These are phyloP conservation scores for Phytophthora chlamydospora DNA, from an alignment of 352 stramenopile genomes.

Conservation along the genomic window DNA sequence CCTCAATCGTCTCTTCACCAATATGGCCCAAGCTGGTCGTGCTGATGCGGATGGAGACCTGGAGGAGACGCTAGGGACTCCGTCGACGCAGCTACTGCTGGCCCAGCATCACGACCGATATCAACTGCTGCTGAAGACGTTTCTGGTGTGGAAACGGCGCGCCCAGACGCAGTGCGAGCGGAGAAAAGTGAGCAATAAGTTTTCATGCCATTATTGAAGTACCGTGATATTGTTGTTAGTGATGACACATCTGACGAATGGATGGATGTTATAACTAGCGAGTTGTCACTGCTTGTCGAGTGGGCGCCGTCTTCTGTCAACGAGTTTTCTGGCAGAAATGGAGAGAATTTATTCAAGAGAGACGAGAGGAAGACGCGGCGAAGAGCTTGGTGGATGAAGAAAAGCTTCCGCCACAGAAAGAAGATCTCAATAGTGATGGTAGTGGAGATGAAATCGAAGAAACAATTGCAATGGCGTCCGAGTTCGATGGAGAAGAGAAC, in stretches of 20 bases:
- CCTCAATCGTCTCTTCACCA: not conserved
- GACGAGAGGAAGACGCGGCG: conserved; percentile 1
- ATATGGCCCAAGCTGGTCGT: not conserved
- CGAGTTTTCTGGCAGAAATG: conserved; percentile 46
- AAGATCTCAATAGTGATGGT: not conserved
- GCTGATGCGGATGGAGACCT: not conserved
- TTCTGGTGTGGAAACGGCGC: conserved; percentile 38
- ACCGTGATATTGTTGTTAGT: not conserved
- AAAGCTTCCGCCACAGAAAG: not conserved
- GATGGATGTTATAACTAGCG: conserved; percentile 26
- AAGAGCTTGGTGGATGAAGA: conserved; percentile 1
- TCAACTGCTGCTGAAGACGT: conserved; percentile 26
- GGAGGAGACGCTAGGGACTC: not conserved
- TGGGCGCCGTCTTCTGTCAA: conserved; percentile 50
- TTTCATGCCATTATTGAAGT: no score
- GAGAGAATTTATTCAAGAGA: conserved; percentile 21
- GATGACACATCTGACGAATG: not conserved
- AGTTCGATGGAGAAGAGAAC: conserved; percentile 9
- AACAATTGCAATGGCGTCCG: not conserved
- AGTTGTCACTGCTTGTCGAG: conserved; percentile 46
- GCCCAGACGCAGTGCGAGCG: conserved; percentile 23
- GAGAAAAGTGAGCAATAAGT: conserved; percentile 33
- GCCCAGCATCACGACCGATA: conserved; percentile 39
- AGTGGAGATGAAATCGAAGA: not conserved
- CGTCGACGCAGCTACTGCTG: conserved; percentile 18